A percentile compares a stretch with the other conserved stretches of the same genome.
Evolutionary conservation across 2,329 filamentous ascomycete genomes (phyloP).

Genomic region (Claviceps maximensis): DNA sequence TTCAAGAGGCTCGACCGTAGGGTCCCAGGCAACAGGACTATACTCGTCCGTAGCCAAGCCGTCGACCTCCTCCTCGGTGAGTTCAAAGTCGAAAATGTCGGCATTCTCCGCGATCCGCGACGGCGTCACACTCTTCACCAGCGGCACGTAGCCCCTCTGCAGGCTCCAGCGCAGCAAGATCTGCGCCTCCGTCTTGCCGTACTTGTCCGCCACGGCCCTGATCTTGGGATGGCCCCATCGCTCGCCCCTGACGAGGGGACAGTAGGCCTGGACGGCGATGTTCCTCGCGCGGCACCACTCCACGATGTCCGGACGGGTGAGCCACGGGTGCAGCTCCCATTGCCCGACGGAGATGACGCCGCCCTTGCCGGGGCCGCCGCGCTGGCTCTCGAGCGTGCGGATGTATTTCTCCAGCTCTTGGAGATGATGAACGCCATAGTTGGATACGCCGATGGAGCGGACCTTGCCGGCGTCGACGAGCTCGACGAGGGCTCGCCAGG

Average conservation of each 20-base stretch:
- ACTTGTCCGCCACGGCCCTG: conserved; percentile 52
- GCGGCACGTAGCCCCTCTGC: conserved; percentile 61
- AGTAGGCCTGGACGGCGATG: conserved; percentile 51
- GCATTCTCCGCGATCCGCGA: conserved; percentile 54
- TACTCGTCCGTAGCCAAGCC: conserved; percentile 38
- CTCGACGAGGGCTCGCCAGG: conserved; percentile 52
- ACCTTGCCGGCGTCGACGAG: conserved; percentile 48
- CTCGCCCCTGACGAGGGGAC: conserved; percentile 50
- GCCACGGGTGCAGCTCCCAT: conserved; percentile 85
- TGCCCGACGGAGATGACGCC: conserved; percentile 74
- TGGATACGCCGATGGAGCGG: conserved; percentile 49
- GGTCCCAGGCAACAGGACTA: conserved; percentile 43
- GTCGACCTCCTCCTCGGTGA: conserved; percentile 38
- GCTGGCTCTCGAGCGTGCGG: conserved; percentile 45
- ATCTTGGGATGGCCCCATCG: conserved; percentile 58
- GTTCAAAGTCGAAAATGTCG: conserved; percentile 40
- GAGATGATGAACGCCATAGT: conserved; percentile 51
- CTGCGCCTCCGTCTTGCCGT: conserved; percentile 63
- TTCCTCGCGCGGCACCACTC: conserved; percentile 57
- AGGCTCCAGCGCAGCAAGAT: conserved; percentile 69
- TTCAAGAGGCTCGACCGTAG: conserved; percentile 33
- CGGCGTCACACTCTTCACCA: conserved; percentile 61
- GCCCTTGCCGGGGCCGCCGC: conserved; percentile 48
- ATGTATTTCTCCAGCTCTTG: conserved; percentile 47
- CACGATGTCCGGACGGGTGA: conserved; percentile 64